phyloP scores from a whole-genome alignment of 345 rosid species.

The Adansonia digitata region DNA sequence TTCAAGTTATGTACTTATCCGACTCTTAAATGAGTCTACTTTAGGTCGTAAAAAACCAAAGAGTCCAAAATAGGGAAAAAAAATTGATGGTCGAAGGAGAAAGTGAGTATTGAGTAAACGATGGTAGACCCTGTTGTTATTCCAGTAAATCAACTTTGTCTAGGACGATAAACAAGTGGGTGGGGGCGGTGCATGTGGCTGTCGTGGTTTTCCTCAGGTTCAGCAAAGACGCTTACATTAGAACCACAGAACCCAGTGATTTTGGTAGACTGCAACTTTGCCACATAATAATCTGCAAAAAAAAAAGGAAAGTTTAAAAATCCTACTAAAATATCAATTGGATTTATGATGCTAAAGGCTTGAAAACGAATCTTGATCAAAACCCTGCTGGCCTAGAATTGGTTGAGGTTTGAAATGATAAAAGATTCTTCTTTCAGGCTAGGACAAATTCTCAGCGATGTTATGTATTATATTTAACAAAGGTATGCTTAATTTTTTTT shows the following conservation, averaged over 20 bases:
- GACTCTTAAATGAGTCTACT: too few species aligned
- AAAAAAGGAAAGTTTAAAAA: background rate
- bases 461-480: too few species aligned
- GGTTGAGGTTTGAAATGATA: background rate
- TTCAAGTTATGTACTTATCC: too few species aligned
- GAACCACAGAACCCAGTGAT: constrained; percentile 17
- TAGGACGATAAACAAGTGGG: constrained; percentile 6
- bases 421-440: background rate
- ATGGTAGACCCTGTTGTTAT: background rate
- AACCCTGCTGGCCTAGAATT: background rate
- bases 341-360: background rate
- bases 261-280: background rate
- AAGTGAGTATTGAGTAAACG: background rate
- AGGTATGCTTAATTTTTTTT: too few species aligned
- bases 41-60: too few species aligned
- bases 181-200: background rate
- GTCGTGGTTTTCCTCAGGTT: constrained; percentile 5
- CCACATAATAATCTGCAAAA: background rate
- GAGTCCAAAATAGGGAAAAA: too few species aligned
- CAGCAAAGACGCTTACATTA: background rate
- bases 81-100: background rate
- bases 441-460: background rate
- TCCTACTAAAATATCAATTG: background rate
- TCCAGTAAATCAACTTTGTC: background rate
- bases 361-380: background rate